Conservation (phyloP, 129 eudicot species). For the Saussurea involucrata region DNA sequence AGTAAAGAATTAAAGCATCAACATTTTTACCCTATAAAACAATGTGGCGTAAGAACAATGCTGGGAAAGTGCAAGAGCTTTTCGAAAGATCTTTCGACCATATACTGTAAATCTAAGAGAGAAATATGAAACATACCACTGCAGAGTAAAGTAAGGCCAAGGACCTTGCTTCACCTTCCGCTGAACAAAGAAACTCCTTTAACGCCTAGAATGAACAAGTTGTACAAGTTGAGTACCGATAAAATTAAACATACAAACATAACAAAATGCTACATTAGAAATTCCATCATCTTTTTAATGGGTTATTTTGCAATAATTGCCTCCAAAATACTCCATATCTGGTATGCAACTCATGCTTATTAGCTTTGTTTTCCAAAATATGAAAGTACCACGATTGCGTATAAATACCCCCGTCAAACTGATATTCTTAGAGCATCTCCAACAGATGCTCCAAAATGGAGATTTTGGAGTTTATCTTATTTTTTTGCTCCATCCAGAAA, state of each 20-base stretch:
- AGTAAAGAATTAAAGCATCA: constrained; percentile 82
- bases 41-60: background rate
- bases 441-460: background rate
- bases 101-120: background rate
- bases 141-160: constrained; percentile 82
- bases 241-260: background rate
- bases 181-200: constrained; percentile 74
- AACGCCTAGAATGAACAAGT: constrained; percentile 41
- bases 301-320: background rate
- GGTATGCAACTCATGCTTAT: background rate
- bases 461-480: background rate
- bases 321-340: background rate
- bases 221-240: background rate
- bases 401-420: too few species aligned
- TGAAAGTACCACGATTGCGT: background rate
- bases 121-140: constrained; percentile 54
- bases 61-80: background rate
- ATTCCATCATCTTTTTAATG: background rate
- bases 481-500: too few species aligned
- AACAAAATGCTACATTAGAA: background rate
- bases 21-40: constrained; percentile 78
- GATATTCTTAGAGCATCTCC: background rate
- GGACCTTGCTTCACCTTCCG: constrained; percentile 88
- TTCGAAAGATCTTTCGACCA: background rate
- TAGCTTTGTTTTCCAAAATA: background rate